Percentiles rank a stretch among this genome's conserved stretches.
These are phyloP conservation scores for Beauveria asiatica DNA, from an alignment of 2,329 filamentous ascomycete genomes.

Conservation along the genomic window DNA sequence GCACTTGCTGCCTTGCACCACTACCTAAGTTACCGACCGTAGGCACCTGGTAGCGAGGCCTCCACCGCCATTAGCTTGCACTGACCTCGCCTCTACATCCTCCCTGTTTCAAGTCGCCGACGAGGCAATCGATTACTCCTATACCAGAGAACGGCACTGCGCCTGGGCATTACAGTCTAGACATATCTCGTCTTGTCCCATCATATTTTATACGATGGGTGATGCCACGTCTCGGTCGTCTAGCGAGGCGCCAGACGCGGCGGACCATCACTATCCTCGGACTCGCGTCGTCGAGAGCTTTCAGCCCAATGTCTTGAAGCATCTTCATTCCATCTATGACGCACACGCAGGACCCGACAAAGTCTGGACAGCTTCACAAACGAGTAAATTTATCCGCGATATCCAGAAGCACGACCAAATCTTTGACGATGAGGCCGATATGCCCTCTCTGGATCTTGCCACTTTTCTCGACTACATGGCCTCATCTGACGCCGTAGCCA, in stretches of 20 bases:
- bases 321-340: slow-evolving; percentile 34
- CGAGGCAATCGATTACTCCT: background rate
- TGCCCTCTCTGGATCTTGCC: slow-evolving; percentile 37
- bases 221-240: background rate
- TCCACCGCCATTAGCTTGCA: background rate
- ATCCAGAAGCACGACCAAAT: slow-evolving; percentile 24
- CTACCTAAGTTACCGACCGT: too few relatives aligned
- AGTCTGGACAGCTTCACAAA: slow-evolving; percentile 33
- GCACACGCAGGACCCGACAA: slow-evolving; percentile 26
- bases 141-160: background rate
- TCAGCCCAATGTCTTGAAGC: slow-evolving; percentile 25
- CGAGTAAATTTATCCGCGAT: slow-evolving; percentile 32
- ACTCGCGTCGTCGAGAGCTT: slow-evolving; percentile 26
- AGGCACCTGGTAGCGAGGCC: background rate
- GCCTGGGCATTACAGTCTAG: too few relatives aligned
- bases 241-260: background rate
- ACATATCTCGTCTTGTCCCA: background rate
- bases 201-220: background rate
- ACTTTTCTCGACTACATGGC: slow-evolving; percentile 50
- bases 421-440: slow-evolving; percentile 18
- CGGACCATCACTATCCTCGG: slow-evolving; percentile 21
- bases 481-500: slow-evolving; percentile 36
- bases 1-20: too few relatives aligned
- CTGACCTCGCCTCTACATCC: background rate
- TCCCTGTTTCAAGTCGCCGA: background rate